These are phyloP conservation scores for Vigna hirtella DNA, from an alignment of 306 rosid genomes.

Conservation along the genomic window DNA sequence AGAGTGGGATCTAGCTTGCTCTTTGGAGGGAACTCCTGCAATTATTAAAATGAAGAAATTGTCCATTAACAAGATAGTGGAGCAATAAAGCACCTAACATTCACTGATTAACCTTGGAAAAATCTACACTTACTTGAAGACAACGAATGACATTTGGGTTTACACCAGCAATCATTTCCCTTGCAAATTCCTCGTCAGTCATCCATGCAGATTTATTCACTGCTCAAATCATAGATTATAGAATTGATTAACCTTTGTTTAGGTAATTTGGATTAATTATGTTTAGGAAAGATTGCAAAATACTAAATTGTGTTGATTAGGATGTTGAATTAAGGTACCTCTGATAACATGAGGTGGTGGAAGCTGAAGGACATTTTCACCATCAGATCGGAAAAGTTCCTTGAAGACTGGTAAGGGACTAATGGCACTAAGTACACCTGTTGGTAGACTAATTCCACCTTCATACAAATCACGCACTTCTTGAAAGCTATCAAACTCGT, in stretches of 20 bases:
- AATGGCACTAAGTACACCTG: slow-evolving; percentile 41
- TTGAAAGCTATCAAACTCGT: slow-evolving; percentile 60
- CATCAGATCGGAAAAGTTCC: slow-evolving; percentile 71
- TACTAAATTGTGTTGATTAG: neutral
- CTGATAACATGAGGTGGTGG: slow-evolving; percentile 68
- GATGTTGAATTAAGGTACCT: slow-evolving; percentile 50
- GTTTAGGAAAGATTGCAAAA: too few species aligned
- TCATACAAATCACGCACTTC: slow-evolving; percentile 69
- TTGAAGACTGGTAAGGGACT: slow-evolving; percentile 65
- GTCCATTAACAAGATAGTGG: neutral
- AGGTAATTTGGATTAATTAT: neutral
- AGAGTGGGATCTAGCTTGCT: slow-evolving; percentile 18
- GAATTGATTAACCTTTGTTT: neutral
- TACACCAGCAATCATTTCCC: slow-evolving; percentile 77
- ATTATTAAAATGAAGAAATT: neutral
- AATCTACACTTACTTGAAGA: slow-evolving; percentile 39
- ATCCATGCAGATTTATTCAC: slow-evolving; percentile 63
- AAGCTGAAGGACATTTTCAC: slow-evolving; percentile 60
- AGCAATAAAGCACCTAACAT: neutral
- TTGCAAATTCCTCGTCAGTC: slow-evolving; percentile 75
- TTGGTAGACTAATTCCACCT: slow-evolving; percentile 64
- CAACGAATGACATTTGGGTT: slow-evolving; percentile 54
- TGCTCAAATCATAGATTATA: slow-evolving; percentile 35
- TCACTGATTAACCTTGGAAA: neutral
- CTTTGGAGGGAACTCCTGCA: slow-evolving; percentile 33